A percentile compares a stretch with the other conserved stretches of the same genome.
Evolutionary conservation across 2,329 filamentous ascomycete species (phyloP).

Genomic region (Aspergillus viridinutans): DNA sequence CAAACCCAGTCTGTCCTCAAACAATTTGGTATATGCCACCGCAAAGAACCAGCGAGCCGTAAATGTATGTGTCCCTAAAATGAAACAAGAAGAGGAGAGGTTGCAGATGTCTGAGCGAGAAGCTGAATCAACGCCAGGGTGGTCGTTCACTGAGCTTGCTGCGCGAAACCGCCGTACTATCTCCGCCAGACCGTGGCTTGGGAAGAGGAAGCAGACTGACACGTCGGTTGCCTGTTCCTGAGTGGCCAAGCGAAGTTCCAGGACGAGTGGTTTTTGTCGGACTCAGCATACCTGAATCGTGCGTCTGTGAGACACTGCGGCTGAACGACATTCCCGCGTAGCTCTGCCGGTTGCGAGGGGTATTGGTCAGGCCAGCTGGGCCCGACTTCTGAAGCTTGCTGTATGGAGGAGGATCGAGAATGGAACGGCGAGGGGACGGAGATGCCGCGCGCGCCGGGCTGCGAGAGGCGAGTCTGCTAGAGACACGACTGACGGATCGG

Average conservation of each 20-base stretch:
- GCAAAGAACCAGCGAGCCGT: slow-evolving; percentile 8
- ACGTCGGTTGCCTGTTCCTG: slow-evolving; percentile 31
- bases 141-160: slow-evolving; percentile 31
- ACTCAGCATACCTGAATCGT: slow-evolving; percentile 16
- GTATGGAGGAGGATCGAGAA: slow-evolving; percentile 41
- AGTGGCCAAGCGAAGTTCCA: slow-evolving; percentile 38
- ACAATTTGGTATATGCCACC: slow-evolving; percentile 15
- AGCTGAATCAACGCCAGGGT: slow-evolving; percentile 31
- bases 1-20: slow-evolving; percentile 12
- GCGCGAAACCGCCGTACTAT: slow-evolving; percentile 20
- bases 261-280: slow-evolving; percentile 32
- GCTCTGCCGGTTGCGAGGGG: slow-evolving; percentile 37
- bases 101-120: slow-evolving; percentile 14
- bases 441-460: slow-evolving; percentile 28
- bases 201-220: slow-evolving; percentile 40
- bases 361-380: slow-evolving; percentile 19
- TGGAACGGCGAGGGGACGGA: slow-evolving; percentile 21
- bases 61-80: slow-evolving; percentile 11
- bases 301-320: slow-evolving; percentile 22
- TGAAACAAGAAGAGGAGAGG: slow-evolving; percentile 8
- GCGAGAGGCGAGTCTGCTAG: slow-evolving; percentile 29
- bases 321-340: slow-evolving; percentile 32
- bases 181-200: slow-evolving; percentile 26
- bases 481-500: slow-evolving; percentile 33
- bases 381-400: slow-evolving; percentile 34